phyloP scores from a whole-genome alignment of 139 green algal genomes.

The Chlamydomonas incerta region DNA sequence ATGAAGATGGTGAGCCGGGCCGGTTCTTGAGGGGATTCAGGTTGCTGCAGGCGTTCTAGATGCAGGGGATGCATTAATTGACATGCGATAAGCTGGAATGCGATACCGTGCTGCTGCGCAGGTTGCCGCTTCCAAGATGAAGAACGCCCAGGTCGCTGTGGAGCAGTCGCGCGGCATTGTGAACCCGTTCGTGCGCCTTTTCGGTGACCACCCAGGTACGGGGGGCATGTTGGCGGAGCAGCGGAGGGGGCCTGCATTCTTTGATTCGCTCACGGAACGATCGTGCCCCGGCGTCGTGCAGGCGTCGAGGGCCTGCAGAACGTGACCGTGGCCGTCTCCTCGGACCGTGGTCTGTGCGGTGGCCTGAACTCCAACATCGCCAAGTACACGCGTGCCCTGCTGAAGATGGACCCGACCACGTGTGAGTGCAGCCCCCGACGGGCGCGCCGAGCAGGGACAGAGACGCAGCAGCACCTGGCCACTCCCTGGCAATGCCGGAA shows the following conservation, averaged over 20 bases:
- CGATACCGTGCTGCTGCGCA: too few relatives aligned
- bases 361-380: conserved; percentile 97
- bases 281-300: neutral
- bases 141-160: conserved; percentile 82
- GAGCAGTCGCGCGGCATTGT: conserved; percentile 88
- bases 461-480: too few relatives aligned
- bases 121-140: conserved; percentile 96
- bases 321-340: conserved; percentile 89
- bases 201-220: conserved; percentile 92
- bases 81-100: too few relatives aligned
- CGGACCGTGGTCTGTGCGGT: conserved; percentile 97
- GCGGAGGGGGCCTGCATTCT: neutral
- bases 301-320: conserved; percentile 60
- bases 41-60: too few relatives aligned
- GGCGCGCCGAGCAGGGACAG: too few relatives aligned
- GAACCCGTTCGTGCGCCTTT: conserved; percentile 85
- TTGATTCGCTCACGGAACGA: conserved; percentile 48
- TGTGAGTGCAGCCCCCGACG: neutral
- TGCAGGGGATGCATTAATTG: too few relatives aligned
- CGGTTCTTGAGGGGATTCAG: too few relatives aligned
- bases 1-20: conserved; percentile 97
- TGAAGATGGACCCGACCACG: conserved; percentile 54
- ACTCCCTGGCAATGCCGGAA: too few relatives aligned
- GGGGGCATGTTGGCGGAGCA: neutral
- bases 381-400: conserved; percentile 85